Evolutionary conservation across 73 alveolate species (phyloP).

Genomic region (Effrenium voratum): DNA sequence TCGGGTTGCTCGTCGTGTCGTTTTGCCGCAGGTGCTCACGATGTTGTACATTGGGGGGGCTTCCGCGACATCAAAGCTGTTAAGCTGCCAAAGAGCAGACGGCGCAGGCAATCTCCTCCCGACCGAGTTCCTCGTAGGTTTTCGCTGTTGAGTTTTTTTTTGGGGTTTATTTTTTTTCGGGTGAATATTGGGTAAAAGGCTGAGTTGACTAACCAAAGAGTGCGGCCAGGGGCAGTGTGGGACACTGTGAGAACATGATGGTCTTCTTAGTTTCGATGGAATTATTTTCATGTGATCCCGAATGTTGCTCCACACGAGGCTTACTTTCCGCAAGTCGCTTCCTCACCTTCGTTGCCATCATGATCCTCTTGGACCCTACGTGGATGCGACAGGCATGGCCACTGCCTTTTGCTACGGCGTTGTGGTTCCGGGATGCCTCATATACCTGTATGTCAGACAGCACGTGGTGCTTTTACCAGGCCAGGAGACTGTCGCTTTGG

Average conservation of each 20-base stretch:
- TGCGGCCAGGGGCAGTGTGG: too few relatives aligned
- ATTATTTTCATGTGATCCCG: too few relatives aligned
- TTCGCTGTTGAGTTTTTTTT: too few relatives aligned
- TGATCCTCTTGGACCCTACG: background rate
- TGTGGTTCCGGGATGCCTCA: background rate
- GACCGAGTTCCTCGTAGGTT: too few relatives aligned
- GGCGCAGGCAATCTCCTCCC: background rate
- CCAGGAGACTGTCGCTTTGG: background rate
- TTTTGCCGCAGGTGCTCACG: background rate
- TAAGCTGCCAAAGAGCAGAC: background rate
- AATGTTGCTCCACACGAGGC: too few relatives aligned
- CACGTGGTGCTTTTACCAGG: background rate
- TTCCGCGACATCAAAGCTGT: background rate
- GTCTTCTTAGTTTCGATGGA: too few relatives aligned
- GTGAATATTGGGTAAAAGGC: too few relatives aligned
- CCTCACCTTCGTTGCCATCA: conserved; percentile 20
- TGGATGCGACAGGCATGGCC: background rate
- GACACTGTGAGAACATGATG: too few relatives aligned
- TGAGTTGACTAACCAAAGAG: too few relatives aligned
- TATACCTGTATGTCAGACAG: background rate
- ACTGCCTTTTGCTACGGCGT: background rate
- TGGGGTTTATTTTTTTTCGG: too few relatives aligned
- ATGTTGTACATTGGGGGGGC: conserved; percentile 15
- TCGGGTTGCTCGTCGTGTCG: too few relatives aligned
- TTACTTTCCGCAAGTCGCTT: background rate